These are phyloP conservation scores for Calocybe indica DNA, from an alignment of 768 basidiomycete genomes.

Conservation along the genomic window DNA sequence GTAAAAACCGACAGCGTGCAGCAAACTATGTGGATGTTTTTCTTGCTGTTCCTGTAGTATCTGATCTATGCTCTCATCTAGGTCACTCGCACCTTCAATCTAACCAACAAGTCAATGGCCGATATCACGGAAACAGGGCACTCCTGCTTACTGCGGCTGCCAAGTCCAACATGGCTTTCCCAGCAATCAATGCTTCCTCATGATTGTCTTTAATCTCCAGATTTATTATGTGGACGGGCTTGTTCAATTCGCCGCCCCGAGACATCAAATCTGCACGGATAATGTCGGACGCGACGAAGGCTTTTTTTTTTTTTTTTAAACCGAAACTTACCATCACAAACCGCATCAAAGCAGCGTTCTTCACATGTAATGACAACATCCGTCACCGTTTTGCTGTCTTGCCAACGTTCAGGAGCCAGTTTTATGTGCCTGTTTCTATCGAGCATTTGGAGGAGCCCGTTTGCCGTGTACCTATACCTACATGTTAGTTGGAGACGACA, in stretches of 20 bases:
- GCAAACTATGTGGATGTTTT: constrained; percentile 84
- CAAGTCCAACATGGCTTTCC: constrained; percentile 90
- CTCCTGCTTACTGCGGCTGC: constrained; percentile 70
- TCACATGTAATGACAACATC: constrained; percentile 99
- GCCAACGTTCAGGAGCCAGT: constrained; percentile 93
- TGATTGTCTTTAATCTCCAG: constrained; percentile 99
- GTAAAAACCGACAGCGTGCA: constrained; percentile 92
- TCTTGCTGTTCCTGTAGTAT: constrained; percentile 85
- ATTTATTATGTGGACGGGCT: constrained; percentile 93
- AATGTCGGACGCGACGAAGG: neutral
- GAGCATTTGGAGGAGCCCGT: constrained; percentile 92
- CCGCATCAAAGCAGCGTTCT: constrained; percentile 97
- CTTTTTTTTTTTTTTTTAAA: constrained; percentile 4
- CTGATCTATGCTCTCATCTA: constrained; percentile 86
- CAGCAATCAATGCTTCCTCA: constrained; percentile 95
- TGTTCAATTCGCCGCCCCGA: constrained; percentile 88
- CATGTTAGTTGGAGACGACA: constrained; percentile 2
- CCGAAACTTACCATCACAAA: constrained; percentile 79
- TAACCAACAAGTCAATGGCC: constrained; percentile 23
- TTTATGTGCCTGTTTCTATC: constrained; percentile 94
- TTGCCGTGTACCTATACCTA: constrained; percentile 75
- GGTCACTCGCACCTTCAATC: constrained; percentile 82
- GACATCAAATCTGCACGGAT: constrained; percentile 65
- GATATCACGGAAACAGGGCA: constrained; percentile 3
- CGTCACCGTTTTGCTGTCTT: constrained; percentile 82